Evolutionary conservation across 2,329 filamentous ascomycete species (phyloP).

Genomic region (Mariannaea sp.): DNA sequence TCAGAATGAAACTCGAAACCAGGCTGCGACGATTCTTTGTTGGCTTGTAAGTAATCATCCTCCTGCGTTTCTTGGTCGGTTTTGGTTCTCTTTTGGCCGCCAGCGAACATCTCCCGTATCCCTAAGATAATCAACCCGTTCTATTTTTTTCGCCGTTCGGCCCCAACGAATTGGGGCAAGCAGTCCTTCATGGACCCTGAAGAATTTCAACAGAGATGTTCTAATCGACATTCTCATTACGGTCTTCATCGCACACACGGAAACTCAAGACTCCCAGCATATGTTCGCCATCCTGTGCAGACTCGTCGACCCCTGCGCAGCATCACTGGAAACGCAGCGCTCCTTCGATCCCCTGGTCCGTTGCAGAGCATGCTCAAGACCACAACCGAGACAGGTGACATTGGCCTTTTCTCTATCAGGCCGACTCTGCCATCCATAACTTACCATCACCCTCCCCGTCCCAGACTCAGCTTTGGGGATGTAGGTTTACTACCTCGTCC

Average conservation of each 20-base stretch:
- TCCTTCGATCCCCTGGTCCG: slow-evolving; percentile 56
- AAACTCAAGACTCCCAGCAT: slow-evolving; percentile 23
- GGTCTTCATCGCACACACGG: slow-evolving; percentile 40
- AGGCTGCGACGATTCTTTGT: slow-evolving; percentile 27
- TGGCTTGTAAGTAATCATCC: slow-evolving; percentile 28
- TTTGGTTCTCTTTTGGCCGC: slow-evolving; percentile 26
- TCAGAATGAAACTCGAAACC: slow-evolving; percentile 24
- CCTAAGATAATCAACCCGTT: slow-evolving; percentile 16
- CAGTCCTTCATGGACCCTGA: slow-evolving; percentile 38
- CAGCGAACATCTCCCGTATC: slow-evolving; percentile 30
- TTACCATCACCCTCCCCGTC: slow-evolving; percentile 37
- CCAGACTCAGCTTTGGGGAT: slow-evolving; percentile 40
- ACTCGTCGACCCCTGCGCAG: slow-evolving; percentile 49
- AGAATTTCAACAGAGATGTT: slow-evolving; percentile 40
- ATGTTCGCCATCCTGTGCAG: slow-evolving; percentile 30
- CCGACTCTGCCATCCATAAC: slow-evolving; percentile 39
- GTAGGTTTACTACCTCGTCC: slow-evolving; percentile 35
- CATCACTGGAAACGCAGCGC: slow-evolving; percentile 49
- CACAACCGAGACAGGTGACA: slow-evolving; percentile 69
- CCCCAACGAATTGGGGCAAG: slow-evolving; percentile 7
- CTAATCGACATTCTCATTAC: slow-evolving; percentile 48
- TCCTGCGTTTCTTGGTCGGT: slow-evolving; percentile 25
- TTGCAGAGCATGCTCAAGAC: slow-evolving; percentile 70
- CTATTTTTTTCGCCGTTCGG: slow-evolving; percentile 8
- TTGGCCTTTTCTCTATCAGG: slow-evolving; percentile 62